phyloP scores from a whole-genome alignment of 1,284 basidiomycete species.

The Cutaneotrichosporon sp. region DNA sequence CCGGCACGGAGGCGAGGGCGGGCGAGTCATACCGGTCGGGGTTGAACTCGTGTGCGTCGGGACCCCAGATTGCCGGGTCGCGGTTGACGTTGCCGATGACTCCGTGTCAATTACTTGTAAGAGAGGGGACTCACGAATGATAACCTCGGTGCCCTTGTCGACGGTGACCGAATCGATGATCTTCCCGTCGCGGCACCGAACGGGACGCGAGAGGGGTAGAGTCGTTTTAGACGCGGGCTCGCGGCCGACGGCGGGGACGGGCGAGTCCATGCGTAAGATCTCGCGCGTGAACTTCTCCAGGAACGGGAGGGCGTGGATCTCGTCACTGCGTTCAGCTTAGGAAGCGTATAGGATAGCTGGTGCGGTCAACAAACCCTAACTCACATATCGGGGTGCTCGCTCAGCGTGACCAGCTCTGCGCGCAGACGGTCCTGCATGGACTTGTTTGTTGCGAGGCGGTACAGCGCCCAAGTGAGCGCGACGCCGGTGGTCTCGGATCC shows the following conservation, averaged over 20 bases:
- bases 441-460: conserved; percentile 62
- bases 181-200: conserved; percentile 50
- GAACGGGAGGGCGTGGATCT: conserved; percentile 57
- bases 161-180: conserved; percentile 62
- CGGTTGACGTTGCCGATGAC: conserved; percentile 60
- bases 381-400: conserved; percentile 3
- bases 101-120: conserved; percentile 15
- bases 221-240: conserved; percentile 59
- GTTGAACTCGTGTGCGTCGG: conserved; percentile 65
- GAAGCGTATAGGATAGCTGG: not conserved
- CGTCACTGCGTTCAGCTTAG: conserved; percentile 21
- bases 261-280: conserved; percentile 64
- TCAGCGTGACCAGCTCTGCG: conserved; percentile 54
- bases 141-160: conserved; percentile 54
- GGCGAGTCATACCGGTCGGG: conserved; percentile 33
- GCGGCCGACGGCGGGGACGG: conserved; percentile 56
- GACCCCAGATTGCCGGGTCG: conserved; percentile 63
- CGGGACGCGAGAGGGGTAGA: conserved; percentile 60
- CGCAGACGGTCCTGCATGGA: conserved; percentile 62
- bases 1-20: conserved; percentile 52
- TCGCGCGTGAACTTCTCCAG: conserved; percentile 68
- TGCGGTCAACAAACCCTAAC: not conserved
- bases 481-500: conserved; percentile 77
- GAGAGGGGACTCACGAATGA: conserved; percentile 55
- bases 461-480: conserved; percentile 70